A percentile compares a stretch with the other conserved stretches of the same genome.
These are phyloP conservation scores for Aspergillus funiculosus DNA, from an alignment of 495 filamentous ascomycete genomes.

Conservation along the genomic window DNA sequence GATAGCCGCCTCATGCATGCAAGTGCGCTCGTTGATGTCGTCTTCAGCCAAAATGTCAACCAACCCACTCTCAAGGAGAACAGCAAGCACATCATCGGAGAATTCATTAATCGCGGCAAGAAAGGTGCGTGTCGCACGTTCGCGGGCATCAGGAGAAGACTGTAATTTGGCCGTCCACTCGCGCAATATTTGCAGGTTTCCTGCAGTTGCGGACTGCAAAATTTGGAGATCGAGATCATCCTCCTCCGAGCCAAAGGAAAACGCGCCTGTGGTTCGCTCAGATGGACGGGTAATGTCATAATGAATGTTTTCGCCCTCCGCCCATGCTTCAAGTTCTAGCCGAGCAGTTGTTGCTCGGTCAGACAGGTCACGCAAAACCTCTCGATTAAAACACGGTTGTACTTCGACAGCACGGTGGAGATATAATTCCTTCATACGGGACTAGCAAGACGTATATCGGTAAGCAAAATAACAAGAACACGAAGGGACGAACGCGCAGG, in stretches of 20 bases:
- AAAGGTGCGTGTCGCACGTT: slow-evolving; percentile 81
- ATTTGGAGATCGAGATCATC: slow-evolving; percentile 82
- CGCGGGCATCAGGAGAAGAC: slow-evolving; percentile 51
- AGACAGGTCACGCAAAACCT: slow-evolving; percentile 91
- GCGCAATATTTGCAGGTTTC: slow-evolving; percentile 56
- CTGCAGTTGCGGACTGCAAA: slow-evolving; percentile 75
- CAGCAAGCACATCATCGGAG: slow-evolving; percentile 66
- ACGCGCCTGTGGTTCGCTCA: slow-evolving; percentile 58
- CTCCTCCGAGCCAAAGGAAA: slow-evolving; percentile 66
- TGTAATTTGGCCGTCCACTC: slow-evolving; percentile 58
- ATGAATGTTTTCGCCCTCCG: slow-evolving; percentile 84
- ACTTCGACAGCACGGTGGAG: slow-evolving; percentile 94
- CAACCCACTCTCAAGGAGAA: slow-evolving; percentile 71
- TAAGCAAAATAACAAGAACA: slow-evolving; percentile 13
- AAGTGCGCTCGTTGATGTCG: slow-evolving; percentile 95
- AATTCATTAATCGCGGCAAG: slow-evolving; percentile 80
- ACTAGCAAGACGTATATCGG: slow-evolving; percentile 41
- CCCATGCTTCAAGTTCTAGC: slow-evolving; percentile 91
- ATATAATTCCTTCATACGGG: slow-evolving; percentile 94
- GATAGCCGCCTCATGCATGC: slow-evolving; percentile 89
- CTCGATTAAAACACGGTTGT: slow-evolving; percentile 94
- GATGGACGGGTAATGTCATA: slow-evolving; percentile 59
- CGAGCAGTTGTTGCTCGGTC: slow-evolving; percentile 92
- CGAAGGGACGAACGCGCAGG: not conserved
- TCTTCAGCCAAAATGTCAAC: slow-evolving; percentile 86